Percentiles rank a stretch among this genome's conserved stretches.
phyloP scores from a whole-genome alignment of 176 grass and related monocot genomes.

The Eragrostis curvula region DNA sequence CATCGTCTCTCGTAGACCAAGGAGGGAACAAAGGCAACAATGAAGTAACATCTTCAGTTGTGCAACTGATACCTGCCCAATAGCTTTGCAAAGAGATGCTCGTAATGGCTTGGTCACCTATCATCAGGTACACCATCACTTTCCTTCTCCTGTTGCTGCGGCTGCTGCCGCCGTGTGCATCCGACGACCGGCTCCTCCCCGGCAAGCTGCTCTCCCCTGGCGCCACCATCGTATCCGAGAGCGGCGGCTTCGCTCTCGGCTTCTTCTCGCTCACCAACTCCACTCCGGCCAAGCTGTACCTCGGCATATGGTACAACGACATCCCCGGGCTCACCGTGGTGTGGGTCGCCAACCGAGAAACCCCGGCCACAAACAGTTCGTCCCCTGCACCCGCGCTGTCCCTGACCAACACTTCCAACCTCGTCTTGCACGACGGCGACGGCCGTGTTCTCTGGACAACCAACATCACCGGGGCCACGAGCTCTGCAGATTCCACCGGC shows the following conservation, averaged over 20 bases:
- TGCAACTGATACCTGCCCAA: no score
- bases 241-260: background rate
- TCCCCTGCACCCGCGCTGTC: background rate
- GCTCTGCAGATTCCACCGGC: no score
- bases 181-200: constrained; percentile 10
- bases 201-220: constrained; percentile 10
- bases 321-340: constrained; percentile 12
- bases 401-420: background rate
- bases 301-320: constrained; percentile 30
- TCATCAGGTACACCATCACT: background rate
- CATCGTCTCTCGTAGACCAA: no score
- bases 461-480: background rate
- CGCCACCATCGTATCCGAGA: background rate
- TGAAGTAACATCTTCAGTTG: no score
- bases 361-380: background rate
- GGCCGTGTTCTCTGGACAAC: background rate
- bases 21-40: no score
- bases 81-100: no score
- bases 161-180: background rate
- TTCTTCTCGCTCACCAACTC: constrained; percentile 7
- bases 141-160: background rate
- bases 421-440: background rate
- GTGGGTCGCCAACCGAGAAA: constrained; percentile 9
- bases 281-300: background rate
- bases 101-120: background rate